Evolutionary conservation across 257 asterid genomes (phyloP).

Genomic region (Primulina tabacum): DNA sequence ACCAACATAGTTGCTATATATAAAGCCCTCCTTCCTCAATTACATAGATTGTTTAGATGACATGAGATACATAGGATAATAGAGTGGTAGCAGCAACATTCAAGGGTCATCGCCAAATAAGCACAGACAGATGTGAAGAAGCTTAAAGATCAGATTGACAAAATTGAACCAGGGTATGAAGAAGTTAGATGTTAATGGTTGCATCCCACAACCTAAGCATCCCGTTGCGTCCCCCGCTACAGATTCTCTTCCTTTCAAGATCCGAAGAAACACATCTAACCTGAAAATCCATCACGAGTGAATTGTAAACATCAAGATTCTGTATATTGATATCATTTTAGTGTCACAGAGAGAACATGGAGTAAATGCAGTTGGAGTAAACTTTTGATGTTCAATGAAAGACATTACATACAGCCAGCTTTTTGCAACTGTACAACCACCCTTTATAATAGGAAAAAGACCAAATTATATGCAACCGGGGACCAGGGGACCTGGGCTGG

Average conservation of each 20-base stretch:
- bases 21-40: not conserved
- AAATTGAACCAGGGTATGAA: not conserved
- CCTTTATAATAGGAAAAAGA: no score
- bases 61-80: not conserved
- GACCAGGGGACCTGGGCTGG: no score
- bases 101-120: not conserved
- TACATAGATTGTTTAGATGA: not conserved
- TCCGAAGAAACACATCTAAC: slow-evolving; percentile 86
- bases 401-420: no score
- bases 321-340: not conserved
- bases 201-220: slow-evolving; percentile 98
- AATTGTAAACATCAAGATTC: not conserved
- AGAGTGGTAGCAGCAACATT: not conserved
- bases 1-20: not conserved
- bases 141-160: not conserved
- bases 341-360: not conserved
- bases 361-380: not conserved
- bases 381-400: no score
- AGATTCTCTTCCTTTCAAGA: slow-evolving; percentile 89
- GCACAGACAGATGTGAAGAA: not conserved
- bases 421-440: no score
- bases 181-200: slow-evolving; percentile 67
- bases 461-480: no score
- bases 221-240: slow-evolving; percentile 91
- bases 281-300: slow-evolving; percentile 40